Base-by-base conservation (phyloP, 257 asterid genomes). In the Voacanga thouarsii region DNA sequence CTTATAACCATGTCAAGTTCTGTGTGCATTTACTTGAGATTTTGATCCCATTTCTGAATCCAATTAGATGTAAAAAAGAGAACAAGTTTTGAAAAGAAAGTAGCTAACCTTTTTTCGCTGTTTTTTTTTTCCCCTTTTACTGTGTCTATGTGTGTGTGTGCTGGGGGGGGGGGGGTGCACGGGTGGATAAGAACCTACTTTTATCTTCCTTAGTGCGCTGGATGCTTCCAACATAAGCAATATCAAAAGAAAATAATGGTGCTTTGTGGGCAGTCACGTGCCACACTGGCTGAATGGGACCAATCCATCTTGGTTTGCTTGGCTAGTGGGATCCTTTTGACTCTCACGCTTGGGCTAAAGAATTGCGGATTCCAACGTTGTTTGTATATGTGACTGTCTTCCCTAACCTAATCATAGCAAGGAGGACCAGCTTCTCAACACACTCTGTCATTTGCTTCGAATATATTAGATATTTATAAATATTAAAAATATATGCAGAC, bases 251-350 rank as follows among this genome's bases (percentile, higher is more conserved):
- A 44, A 23, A 43, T 15, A 9, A 50, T 50, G 63, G 47, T 56
- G 41, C 77, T 7, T 57, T 33, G 44, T n/a, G 71, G 78, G 78
- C 45, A 12, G 51, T 83, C 86, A 80, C 84, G 75, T 83, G 84
- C 30, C 50, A 77, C 16, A 26, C 26, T 45, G 71, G n/a, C 7
- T 28, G 56, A 41, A 14, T 73, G 74, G 80, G 82, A 51, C 77
- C 76, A 19, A 56, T 47, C 78, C 82, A 74, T 69, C 75, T 67
- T 63, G 1, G 24, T 60, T 68, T 80, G 77, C 73, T 76, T 19
- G 53, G 39, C 43, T 77, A 72, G 79, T 70, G 79, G 79, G 53
- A 68, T 67, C 18, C 70, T 60, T 77, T 49, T 74, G 59, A 15
- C 12, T 19, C 23, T 9, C 80, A 75, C 66, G 39, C 77, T 41